Evolutionary conservation across 2,329 filamentous ascomycete species (phyloP).

Genomic region (Fusarium sarcochroum): DNA sequence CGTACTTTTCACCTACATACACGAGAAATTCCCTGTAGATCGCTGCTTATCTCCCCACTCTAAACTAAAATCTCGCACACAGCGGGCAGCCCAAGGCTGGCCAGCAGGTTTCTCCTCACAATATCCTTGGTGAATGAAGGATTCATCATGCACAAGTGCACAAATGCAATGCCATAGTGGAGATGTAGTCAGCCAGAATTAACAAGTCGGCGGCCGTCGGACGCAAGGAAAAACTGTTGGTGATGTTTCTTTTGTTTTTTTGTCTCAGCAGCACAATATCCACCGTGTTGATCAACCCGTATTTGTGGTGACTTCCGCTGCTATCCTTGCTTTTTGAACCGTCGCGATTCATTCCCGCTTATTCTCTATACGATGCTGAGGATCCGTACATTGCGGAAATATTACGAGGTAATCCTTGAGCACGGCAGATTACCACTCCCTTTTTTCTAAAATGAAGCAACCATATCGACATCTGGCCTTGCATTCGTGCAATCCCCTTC

Average conservation of each 20-base stretch:
- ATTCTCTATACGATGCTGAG: constrained; percentile 3
- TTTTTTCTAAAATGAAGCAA: background rate
- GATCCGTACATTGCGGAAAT: background rate
- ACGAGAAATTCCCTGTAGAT: constrained; percentile 30
- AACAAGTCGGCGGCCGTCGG: background rate
- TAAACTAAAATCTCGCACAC: constrained; percentile 20
- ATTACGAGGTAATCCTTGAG: background rate
- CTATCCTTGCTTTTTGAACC: constrained; percentile 6
- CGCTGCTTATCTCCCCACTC: constrained; percentile 18
- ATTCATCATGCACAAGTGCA: background rate
- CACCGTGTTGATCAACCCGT: constrained; percentile 22
- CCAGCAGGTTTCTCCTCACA: constrained; percentile 2
- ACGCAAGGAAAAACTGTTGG: background rate
- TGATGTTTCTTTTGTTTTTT: background rate
- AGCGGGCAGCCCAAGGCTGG: constrained; percentile 6
- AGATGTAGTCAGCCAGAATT: background rate
- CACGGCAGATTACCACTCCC: background rate
- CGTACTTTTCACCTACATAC: constrained; percentile 25
- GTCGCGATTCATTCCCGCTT: background rate
- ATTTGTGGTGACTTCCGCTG: constrained; percentile 14
- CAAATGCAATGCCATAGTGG: background rate
- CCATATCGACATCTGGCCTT: background rate
- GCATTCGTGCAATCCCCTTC: background rate
- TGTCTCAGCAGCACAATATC: background rate
- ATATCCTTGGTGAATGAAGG: background rate